phyloP scores from a whole-genome alignment of 2,329 filamentous ascomycete genomes.

The Pezicula neosporulosa region DNA sequence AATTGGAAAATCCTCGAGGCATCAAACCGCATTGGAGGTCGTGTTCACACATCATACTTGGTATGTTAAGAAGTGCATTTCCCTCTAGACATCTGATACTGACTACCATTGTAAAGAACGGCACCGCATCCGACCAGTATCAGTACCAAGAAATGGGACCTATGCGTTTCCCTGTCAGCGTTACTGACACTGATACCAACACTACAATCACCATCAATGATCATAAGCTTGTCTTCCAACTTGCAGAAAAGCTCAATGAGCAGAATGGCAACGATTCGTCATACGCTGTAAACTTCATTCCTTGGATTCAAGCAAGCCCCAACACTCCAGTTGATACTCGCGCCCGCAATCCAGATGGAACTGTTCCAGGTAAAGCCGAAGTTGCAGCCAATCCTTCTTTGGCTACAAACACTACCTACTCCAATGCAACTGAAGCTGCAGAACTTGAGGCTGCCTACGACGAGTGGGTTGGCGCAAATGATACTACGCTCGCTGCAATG shows the following conservation, averaged over 20 bases:
- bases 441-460: slow-evolving; percentile 7
- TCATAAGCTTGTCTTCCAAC: slow-evolving; percentile 61
- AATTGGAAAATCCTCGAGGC: slow-evolving; percentile 62
- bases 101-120: slow-evolving; percentile 27
- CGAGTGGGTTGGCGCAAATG: slow-evolving; percentile 6
- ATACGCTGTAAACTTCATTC: slow-evolving; percentile 36
- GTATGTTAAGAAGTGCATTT: slow-evolving; percentile 19
- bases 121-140: slow-evolving; percentile 52
- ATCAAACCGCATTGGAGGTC: slow-evolving; percentile 56
- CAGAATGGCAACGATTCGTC: slow-evolving; percentile 41
- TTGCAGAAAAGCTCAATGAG: slow-evolving; percentile 55
- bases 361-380: slow-evolving; percentile 12
- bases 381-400: slow-evolving; percentile 14
- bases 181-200: slow-evolving; percentile 27
- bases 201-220: slow-evolving; percentile 50
- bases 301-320: slow-evolving; percentile 52
- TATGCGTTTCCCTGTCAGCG: slow-evolving; percentile 56
- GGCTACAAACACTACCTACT: slow-evolving; percentile 8
- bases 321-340: slow-evolving; percentile 34
- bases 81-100: slow-evolving; percentile 42
- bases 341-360: slow-evolving; percentile 14
- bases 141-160: slow-evolving; percentile 58
- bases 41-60: slow-evolving; percentile 62
- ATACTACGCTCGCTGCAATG: slow-evolving; percentile 46
- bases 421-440: slow-evolving; percentile 14